Percentiles rank a stretch among this genome's conserved stretches.
Evolutionary conservation across 139 green algal genomes (phyloP).

Genomic region (Asterochloris erici): DNA sequence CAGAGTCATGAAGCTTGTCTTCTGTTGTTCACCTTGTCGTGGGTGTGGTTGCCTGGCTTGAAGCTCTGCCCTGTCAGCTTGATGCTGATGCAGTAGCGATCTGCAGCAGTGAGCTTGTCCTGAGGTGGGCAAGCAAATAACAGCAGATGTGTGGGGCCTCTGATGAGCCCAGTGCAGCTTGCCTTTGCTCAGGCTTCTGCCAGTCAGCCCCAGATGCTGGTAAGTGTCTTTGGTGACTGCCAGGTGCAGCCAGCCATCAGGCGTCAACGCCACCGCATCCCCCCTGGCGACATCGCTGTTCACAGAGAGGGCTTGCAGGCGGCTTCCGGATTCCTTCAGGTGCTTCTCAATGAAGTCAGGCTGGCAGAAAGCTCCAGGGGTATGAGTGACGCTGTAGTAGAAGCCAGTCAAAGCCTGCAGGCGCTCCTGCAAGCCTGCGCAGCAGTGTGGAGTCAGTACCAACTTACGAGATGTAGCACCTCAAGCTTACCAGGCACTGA

Average conservation of each 20-base stretch:
- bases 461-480: no score
- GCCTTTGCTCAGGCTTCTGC: not conserved
- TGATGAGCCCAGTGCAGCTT: not conserved
- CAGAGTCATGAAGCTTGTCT: not conserved
- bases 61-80: not conserved
- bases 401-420: no score
- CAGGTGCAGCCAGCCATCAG: slow-evolving; percentile 1
- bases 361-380: no score
- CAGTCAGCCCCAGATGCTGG: slow-evolving; percentile 11
- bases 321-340: no score
- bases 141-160: no score
- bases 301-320: no score
- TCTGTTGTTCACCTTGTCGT: slow-evolving; percentile 12
- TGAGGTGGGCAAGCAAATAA: not conserved
- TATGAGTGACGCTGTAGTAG: no score
- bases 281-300: not conserved
- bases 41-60: not conserved
- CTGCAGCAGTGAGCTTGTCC: slow-evolving; percentile 2
- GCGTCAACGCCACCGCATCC: not conserved
- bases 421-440: no score
- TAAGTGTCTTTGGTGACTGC: not conserved
- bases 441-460: no score
- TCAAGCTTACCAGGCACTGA: not conserved
- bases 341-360: no score
- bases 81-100: not conserved